Percentiles rank a stretch among this genome's conserved stretches.
These are phyloP conservation scores for Alternaria ethzedia DNA, from an alignment of 2,329 filamentous ascomycete species.

Conservation along the genomic window DNA sequence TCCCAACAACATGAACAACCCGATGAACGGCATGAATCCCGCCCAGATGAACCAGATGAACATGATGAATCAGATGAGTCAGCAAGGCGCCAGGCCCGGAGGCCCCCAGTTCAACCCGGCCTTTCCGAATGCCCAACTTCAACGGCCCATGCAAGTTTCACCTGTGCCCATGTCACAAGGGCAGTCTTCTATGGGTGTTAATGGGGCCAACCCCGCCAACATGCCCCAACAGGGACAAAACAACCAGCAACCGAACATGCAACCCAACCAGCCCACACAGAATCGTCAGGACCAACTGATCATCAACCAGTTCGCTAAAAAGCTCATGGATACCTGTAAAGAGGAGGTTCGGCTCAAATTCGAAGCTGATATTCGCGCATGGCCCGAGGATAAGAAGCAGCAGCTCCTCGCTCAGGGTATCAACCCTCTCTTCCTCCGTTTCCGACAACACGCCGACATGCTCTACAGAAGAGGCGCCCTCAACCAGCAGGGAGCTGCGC, in stretches of 20 bases:
- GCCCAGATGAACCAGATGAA: slow-evolving; percentile 46
- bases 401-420: slow-evolving; percentile 53
- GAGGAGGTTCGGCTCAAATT: slow-evolving; percentile 57
- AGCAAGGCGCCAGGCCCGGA: slow-evolving; percentile 45
- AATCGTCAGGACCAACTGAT: slow-evolving; percentile 30
- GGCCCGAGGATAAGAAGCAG: slow-evolving; percentile 56
- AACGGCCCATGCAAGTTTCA: slow-evolving; percentile 58
- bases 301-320: slow-evolving; percentile 55
- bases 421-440: slow-evolving; percentile 59
- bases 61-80: slow-evolving; percentile 46
- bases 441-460: slow-evolving; percentile 56
- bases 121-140: slow-evolving; percentile 58
- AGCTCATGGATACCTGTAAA: slow-evolving; percentile 56
- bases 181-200: slow-evolving; percentile 42
- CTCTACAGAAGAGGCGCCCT: slow-evolving; percentile 33
- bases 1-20: slow-evolving; percentile 32
- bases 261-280: slow-evolving; percentile 30
- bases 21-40: slow-evolving; percentile 39
- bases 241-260: slow-evolving; percentile 41
- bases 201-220: slow-evolving; percentile 26
- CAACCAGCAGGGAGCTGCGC: slow-evolving; percentile 19
- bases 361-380: slow-evolving; percentile 49
- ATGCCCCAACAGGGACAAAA: slow-evolving; percentile 31
- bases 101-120: slow-evolving; percentile 50
- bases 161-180: slow-evolving; percentile 52